A percentile compares a stretch with the other conserved stretches of the same genome.
Evolutionary conservation across 1,139 yeast species (phyloP).

Genomic region (Suhomyces wounanorum): DNA sequence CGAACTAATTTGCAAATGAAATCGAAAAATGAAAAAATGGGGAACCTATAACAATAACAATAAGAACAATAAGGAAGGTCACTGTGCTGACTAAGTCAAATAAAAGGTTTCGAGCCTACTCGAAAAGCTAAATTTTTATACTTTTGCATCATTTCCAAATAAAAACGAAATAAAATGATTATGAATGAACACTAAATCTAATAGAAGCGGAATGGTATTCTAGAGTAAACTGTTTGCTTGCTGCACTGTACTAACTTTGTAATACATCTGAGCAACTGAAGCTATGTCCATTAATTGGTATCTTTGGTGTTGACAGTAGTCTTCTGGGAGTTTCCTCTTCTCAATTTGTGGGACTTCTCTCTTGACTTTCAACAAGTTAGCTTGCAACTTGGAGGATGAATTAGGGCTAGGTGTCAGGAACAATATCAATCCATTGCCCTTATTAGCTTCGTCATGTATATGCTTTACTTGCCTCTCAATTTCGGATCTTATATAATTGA

Average conservation of each 20-base stretch:
- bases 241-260: conserved; percentile 2
- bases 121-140: not conserved
- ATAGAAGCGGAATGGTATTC: too few relatives aligned
- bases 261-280: conserved; percentile 20
- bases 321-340: not conserved
- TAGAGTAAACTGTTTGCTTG: too few relatives aligned
- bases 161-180: too few relatives aligned
- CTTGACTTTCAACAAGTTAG: not conserved
- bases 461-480: conserved; percentile 25
- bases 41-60: too few relatives aligned
- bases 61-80: not conserved
- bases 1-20: not conserved
- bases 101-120: not conserved
- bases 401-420: not conserved
- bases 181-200: not conserved
- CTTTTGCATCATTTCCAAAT: not conserved
- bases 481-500: conserved; percentile 18
- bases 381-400: not conserved
- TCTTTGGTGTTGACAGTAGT: not conserved
- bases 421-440: conserved; percentile 9
- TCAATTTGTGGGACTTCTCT: not conserved
- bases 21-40: not conserved
- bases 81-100: not conserved
- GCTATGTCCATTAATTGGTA: conserved; percentile 20
- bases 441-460: conserved; percentile 23